These are phyloP conservation scores for Fraxinus anomala DNA, from an alignment of 257 asterid genomes.

Conservation along the genomic window DNA sequence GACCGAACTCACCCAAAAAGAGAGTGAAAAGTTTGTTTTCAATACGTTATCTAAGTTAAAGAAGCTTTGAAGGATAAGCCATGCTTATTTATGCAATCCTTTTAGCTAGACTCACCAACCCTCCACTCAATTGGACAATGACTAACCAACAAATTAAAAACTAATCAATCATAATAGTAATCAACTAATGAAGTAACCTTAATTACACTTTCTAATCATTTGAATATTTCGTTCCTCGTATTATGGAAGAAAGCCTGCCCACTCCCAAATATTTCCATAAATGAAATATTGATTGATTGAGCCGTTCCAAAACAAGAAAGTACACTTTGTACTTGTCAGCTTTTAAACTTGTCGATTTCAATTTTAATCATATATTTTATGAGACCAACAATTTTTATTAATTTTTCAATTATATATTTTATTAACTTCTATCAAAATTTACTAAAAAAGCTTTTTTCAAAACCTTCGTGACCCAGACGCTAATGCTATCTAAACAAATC, in stretches of 20 bases:
- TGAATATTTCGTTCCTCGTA: constrained; percentile 1
- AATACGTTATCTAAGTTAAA: background rate
- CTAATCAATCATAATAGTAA: constrained; percentile 6
- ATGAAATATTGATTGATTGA: constrained; percentile 22
- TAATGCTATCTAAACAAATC: too few species aligned
- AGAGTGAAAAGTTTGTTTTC: background rate
- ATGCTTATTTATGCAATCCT: background rate
- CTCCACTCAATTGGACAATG: constrained; percentile 18
- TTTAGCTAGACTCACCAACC: background rate
- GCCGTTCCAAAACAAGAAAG: constrained; percentile 1
- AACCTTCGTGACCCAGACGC: too few species aligned
- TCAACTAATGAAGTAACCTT: background rate
- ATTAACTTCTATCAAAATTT: too few species aligned
- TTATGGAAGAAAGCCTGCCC: background rate
- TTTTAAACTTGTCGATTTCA: too few species aligned
- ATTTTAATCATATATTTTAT: too few species aligned
- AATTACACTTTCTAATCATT: background rate
- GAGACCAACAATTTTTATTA: too few species aligned
- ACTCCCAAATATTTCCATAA: background rate
- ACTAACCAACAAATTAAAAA: constrained; percentile 30
- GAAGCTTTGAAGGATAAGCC: background rate
- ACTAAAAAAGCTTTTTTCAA: too few species aligned
- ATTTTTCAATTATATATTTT: too few species aligned
- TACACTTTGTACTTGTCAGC: too few species aligned
- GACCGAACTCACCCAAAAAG: background rate